Base-by-base conservation (phyloP, 176 grass and related monocot genomes). In the Carex littledalei region DNA sequence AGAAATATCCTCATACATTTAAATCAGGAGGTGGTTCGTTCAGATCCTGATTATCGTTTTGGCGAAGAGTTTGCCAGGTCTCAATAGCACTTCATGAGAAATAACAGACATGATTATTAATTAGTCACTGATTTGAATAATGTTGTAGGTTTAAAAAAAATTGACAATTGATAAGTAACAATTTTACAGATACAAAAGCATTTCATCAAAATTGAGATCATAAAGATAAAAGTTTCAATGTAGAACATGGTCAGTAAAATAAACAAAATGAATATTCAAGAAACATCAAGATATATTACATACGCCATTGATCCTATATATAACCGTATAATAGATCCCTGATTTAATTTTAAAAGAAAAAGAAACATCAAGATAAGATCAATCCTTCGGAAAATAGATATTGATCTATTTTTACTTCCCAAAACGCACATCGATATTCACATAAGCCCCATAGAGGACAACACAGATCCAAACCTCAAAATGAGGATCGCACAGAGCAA, bases 1-100 rank as follows among this genome's bases (percentile, higher is more conserved):
- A 22, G 6, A 47, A 63, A 72, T 20, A 72, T 72, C 3, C 8
- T n/a, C 89, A 87, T 93, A 94, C 91, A 83, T 82, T 80, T 64
- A 88, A 86, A 60, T 89, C 87, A 63, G 81, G 64, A 57, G 84
- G 84, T 45, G 83, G 61, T 1, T 77, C 34, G 80, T 89, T 77
- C 83, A 54, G 57, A 82, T 60, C 88, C 80, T 88, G 68, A 35
- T 35, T 35, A 35, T 35, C 3, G 34, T 35, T 4, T 35, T 35
- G 34, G 34, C 34, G 34, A 47, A 91, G 86, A 1, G 71, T 72
- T 61, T 84, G 80, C 20, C 92, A 88, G 26, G 26, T 26, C 26
- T 1, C 26, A 65, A 94, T 90, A 81, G 94, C 73, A 62, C 92
- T 98, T 84, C 67, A 86, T 13, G 11, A 82, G 64, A 21, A 26